Percentiles rank a stretch among this genome's conserved stretches.
Evolutionary conservation across 1,284 basidiomycete genomes (phyloP).

Genomic region (Ustilago curta): DNA sequence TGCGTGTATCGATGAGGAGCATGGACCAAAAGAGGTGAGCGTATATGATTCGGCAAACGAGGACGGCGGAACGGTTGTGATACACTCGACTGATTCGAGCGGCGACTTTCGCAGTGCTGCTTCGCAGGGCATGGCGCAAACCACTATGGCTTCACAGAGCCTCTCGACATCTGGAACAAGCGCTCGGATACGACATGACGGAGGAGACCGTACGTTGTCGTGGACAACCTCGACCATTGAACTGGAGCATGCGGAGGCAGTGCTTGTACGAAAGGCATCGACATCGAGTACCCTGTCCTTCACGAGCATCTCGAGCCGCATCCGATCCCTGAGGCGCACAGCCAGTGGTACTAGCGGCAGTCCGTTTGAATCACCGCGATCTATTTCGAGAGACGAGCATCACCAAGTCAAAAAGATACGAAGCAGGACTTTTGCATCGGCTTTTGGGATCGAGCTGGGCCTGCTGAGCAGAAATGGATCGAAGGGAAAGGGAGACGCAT

Average conservation of each 20-base stretch:
- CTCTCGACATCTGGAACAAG: not conserved
- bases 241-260: not conserved
- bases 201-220: not conserved
- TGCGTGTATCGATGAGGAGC: slow-evolving; percentile 16
- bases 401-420: slow-evolving; percentile 26
- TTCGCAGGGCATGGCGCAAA: not conserved
- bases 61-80: slow-evolving; percentile 9
- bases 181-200: not conserved
- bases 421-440: slow-evolving; percentile 37
- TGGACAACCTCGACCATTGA: not conserved
- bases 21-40: slow-evolving; percentile 7
- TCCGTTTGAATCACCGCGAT: slow-evolving; percentile 8
- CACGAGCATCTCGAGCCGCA: slow-evolving; percentile 20
- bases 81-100: slow-evolving; percentile 18
- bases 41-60: slow-evolving; percentile 1
- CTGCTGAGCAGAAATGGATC: slow-evolving; percentile 14
- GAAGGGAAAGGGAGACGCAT: not conserved
- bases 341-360: slow-evolving; percentile 1
- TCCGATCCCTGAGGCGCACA: slow-evolving; percentile 15
- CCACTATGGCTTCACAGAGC: not conserved
- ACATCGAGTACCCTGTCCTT: slow-evolving; percentile 26
- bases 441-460: slow-evolving; percentile 40
- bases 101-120: slow-evolving; percentile 11
- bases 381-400: not conserved
- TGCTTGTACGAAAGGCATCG: slow-evolving; percentile 15